phyloP scores from a whole-genome alignment of 2,329 filamentous ascomycete genomes.

The Coniochaeta sp. region DNA sequence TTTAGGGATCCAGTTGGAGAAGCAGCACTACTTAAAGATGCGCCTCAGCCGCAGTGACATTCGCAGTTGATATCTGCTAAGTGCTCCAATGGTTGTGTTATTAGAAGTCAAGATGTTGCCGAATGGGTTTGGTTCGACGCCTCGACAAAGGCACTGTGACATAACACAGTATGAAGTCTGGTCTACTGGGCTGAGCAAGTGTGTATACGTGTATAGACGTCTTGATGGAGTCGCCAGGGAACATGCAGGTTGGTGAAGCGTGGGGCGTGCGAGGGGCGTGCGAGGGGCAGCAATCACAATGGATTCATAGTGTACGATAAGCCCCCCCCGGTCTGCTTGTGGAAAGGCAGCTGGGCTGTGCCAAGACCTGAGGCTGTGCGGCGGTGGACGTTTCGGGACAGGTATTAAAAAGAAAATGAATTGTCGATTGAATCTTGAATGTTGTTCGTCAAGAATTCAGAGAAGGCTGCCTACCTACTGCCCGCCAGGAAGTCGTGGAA shows the following conservation, averaged over 20 bases:
- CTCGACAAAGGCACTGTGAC: background rate
- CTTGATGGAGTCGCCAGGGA: background rate
- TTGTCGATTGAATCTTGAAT: too few species aligned
- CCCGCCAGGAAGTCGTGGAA: too few species aligned
- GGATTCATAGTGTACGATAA: background rate
- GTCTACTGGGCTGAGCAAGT: background rate
- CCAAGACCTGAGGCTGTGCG: background rate
- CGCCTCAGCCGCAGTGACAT: background rate
- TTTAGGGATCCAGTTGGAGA: background rate
- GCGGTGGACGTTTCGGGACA: background rate
- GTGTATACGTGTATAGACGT: too few species aligned
- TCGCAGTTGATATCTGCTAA: background rate
- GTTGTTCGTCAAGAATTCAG: too few species aligned
- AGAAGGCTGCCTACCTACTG: background rate
- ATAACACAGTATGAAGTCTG: background rate
- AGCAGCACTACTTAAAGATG: background rate
- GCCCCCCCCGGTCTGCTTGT: background rate
- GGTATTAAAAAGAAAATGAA: background rate
- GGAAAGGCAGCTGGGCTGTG: background rate
- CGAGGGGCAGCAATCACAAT: slow-evolving; percentile 1
- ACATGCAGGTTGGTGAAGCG: background rate
- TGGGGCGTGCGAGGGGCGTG: background rate
- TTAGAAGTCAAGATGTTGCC: background rate
- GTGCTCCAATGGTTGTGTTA: background rate
- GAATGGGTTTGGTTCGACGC: background rate